These are phyloP conservation scores for Tinospora cordifolia DNA, from an alignment of 164 flowering plant genomes.

Conservation along the genomic window DNA sequence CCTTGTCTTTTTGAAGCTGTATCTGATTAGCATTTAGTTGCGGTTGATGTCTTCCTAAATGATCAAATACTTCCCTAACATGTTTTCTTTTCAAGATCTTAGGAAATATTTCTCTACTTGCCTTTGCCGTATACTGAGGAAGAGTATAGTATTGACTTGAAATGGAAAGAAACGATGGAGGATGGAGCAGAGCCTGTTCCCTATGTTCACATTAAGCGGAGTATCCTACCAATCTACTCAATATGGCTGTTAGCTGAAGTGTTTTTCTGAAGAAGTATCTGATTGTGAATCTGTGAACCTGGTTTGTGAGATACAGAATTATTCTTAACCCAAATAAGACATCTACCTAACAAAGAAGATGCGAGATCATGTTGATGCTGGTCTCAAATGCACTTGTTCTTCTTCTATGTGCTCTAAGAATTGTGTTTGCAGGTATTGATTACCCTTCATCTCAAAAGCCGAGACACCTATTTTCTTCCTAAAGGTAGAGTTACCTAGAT, in stretches of 20 bases:
- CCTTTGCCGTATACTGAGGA: slow-evolving; percentile 67
- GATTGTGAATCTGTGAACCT: neutral
- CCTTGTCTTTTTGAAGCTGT: neutral
- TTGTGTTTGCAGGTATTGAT: slow-evolving; percentile 81
- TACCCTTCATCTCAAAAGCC: neutral
- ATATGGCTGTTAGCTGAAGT: neutral
- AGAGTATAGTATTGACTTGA: slow-evolving; percentile 59
- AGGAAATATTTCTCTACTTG: slow-evolving; percentile 68
- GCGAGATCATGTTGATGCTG: slow-evolving; percentile 50
- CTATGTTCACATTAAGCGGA: slow-evolving; percentile 72
- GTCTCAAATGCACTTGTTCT: slow-evolving; percentile 62
- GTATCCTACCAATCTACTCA: slow-evolving; percentile 53
- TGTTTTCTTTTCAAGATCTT: neutral
- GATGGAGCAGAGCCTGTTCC: slow-evolving; percentile 59
- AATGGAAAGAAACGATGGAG: slow-evolving; percentile 39
- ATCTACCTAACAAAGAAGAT: slow-evolving; percentile 80
- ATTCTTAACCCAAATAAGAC: slow-evolving; percentile 50
- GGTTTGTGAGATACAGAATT: neutral
- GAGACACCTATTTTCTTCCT: neutral
- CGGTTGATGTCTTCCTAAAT: neutral
- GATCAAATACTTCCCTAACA: neutral
- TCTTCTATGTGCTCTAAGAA: slow-evolving; percentile 48
- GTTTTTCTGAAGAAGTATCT: neutral
- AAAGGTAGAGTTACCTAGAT: neutral
- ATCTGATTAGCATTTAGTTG: neutral